Evolutionary conservation across 1,139 yeast genomes (phyloP), one percentile per base, ranked within the genome.

Genomic region (Protomyces macrosporus): DNA sequence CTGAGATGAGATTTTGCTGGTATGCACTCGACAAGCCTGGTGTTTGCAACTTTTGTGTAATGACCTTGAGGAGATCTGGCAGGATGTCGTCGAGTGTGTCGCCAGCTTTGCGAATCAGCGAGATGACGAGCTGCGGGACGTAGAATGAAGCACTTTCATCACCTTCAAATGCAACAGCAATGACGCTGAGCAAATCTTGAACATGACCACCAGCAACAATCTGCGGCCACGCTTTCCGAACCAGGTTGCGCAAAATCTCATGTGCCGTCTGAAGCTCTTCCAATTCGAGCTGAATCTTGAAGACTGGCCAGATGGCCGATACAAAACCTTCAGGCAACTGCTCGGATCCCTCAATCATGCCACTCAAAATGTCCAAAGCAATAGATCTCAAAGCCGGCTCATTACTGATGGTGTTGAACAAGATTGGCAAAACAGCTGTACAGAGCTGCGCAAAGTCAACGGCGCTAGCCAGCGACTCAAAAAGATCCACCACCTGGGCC

Each of bases 401-500:
- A 12, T 9, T 39, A 34, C 53, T 53, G 33, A 63, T 48, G 9
- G 60, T 52, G 35, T 63, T 59, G 45, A 53, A 39, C 14, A 64
- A 34, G n/a, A 53, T 54, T 7, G 66, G 66, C 50, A 64, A 36
- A 5, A 62, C 61, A 6, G 51, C 53, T 12, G 55, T 39, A 45
- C 65, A 60, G 3, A 64, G 16, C 12, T 53, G 39, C 14, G 23
- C 62, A 40, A 60, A 60, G 48, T 65, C 54, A 36, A 59, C 61
- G 23, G 39, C 42, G 9, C 57, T 45, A 4, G 65, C 67, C 23
- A 65, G 55, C n/a, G 60, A 45, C 50, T 65, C 67, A 37, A 65
- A 65, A n/a, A 59, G 55, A 45, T 65, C 67, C 37, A 55, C 65
- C 34, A 65, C 53, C 30, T 57, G 51, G 32, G 68, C 67, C 36